Conservation (phyloP, 768 basidiomycete species). For the Boletus tomentosulus region DNA sequence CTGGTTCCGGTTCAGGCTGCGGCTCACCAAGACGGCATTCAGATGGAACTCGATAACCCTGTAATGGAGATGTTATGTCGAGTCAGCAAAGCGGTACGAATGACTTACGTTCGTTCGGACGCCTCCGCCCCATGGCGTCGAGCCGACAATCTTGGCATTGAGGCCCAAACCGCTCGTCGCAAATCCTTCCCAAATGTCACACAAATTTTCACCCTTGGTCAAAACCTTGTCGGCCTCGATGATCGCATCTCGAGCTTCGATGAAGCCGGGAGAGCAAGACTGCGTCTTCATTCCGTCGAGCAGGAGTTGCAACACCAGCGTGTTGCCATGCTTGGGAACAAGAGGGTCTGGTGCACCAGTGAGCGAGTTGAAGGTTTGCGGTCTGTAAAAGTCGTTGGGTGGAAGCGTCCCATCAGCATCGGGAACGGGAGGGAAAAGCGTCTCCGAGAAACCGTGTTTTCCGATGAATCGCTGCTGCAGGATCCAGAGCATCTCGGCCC, state of each 20-base stretch:
- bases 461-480: slow-evolving; percentile 67
- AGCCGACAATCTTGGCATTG: slow-evolving; percentile 68
- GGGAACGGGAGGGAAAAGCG: slow-evolving; percentile 77
- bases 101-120: slow-evolving; percentile 58
- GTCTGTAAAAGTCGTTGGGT: slow-evolving; percentile 65
- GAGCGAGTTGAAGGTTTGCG: slow-evolving; percentile 28
- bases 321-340: slow-evolving; percentile 90
- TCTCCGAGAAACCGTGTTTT: slow-evolving; percentile 77
- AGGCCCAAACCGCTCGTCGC: slow-evolving; percentile 75
- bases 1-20: slow-evolving; percentile 18
- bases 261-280: slow-evolving; percentile 86
- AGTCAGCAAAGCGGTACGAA: not conserved
- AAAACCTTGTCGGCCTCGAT: slow-evolving; percentile 86
- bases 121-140: slow-evolving; percentile 93
- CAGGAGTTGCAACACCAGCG: slow-evolving; percentile 79
- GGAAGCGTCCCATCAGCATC: slow-evolving; percentile 60
- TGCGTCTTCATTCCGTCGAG: slow-evolving; percentile 94
- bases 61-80: not conserved
- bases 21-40: slow-evolving; percentile 33
- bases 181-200: slow-evolving; percentile 84
- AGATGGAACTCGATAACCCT: slow-evolving; percentile 42
- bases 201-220: slow-evolving; percentile 92
- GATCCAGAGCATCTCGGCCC: slow-evolving; percentile 90
- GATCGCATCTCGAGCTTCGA: slow-evolving; percentile 86
- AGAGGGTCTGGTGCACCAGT: slow-evolving; percentile 40